phyloP scores from a whole-genome alignment of 352 stramenopile genomes.

The Phytophthora nicotianae region DNA sequence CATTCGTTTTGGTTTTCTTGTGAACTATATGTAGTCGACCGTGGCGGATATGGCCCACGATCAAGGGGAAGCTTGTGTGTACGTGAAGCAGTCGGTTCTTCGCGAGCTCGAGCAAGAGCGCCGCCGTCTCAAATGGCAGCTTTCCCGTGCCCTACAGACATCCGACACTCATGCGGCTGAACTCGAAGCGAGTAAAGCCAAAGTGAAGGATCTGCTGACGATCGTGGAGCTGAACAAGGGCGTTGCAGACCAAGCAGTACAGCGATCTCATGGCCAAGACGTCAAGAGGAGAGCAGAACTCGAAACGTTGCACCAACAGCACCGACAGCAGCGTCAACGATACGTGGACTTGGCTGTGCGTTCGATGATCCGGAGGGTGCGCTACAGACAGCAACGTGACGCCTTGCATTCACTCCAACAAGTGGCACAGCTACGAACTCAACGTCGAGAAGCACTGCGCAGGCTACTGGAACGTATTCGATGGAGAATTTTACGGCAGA shows the following conservation, averaged over 20 bases:
- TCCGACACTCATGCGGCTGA: slow-evolving; percentile 44
- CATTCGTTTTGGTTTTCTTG: slow-evolving; percentile 23
- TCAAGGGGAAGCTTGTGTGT: slow-evolving; percentile 36
- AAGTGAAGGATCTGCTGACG: slow-evolving; percentile 66
- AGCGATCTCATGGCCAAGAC: slow-evolving; percentile 47
- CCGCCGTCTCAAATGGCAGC: slow-evolving; percentile 56
- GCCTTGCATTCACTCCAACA: slow-evolving; percentile 25
- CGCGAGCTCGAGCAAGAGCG: slow-evolving; percentile 59
- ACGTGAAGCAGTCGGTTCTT: slow-evolving; percentile 58
- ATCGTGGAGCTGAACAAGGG: slow-evolving; percentile 74
- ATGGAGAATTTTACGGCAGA: slow-evolving; percentile 10
- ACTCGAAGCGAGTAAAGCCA: slow-evolving; percentile 42
- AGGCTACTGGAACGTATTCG: slow-evolving; percentile 10
- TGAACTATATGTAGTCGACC: slow-evolving; percentile 7
- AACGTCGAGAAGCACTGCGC: slow-evolving; percentile 12
- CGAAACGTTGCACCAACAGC: slow-evolving; percentile 27
- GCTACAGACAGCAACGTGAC: slow-evolving; percentile 23
- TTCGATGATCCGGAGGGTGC: slow-evolving; percentile 27
- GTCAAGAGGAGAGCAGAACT: slow-evolving; percentile 37
- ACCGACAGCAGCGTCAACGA: slow-evolving; percentile 30
- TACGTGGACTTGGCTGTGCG: slow-evolving; percentile 25
- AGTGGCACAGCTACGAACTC: slow-evolving; percentile 1
- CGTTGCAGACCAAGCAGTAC: slow-evolving; percentile 47
- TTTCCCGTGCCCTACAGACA: slow-evolving; percentile 42
- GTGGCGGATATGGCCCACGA: slow-evolving; percentile 17